Base-by-base conservation (phyloP, 2,329 filamentous ascomycete genomes). In the Podosphaera fusca region DNA sequence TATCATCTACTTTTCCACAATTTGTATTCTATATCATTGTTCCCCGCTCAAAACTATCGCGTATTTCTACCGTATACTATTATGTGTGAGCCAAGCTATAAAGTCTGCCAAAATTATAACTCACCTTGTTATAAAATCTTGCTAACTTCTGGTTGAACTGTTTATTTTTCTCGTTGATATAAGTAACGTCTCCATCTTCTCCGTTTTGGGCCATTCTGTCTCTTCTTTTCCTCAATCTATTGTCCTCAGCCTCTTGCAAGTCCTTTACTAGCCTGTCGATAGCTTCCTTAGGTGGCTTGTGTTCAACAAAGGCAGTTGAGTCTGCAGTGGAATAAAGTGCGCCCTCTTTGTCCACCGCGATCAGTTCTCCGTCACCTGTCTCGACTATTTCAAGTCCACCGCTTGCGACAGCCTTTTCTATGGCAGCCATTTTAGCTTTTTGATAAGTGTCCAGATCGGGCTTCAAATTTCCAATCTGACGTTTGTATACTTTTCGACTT, bases 91-190 rank as follows among this genome's bases (percentile, higher is more conserved):
- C 50, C 59, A 45, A 1, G 14, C 34, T 33, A 54, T 34, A 42
- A 42, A 31, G 10, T 30, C 2, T 21, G 38, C 3, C 3, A 47
- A 6, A 10, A 53, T 33, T 29, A 12, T 54, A 49, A 65, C 71
- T 60, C 70, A 76, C 75, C 72, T 95, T 94, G 73, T 98, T 92
- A 72, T 98, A 98, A 73, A 96, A 98, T 63, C 92, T 77, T 56
- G 84, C 76, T 70, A 98, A 74, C 74, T 98, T 96, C 74, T 94
- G 82, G 80, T 98, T 98, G 75, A 98, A 98, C 76, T 95, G 88
- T 76, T 96, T 96, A 76, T 98, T 98, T 83, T 98, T 95, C 72
- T 95, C 88, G 72, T 98, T 98, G 78, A 98, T 98, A 71, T 95
- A 96, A 6, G 90, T 96, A 64, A 96, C 85, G 70, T 98, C 92